Base-by-base conservation (phyloP, 768 basidiomycete genomes). In the Royoungia palumana region DNA sequence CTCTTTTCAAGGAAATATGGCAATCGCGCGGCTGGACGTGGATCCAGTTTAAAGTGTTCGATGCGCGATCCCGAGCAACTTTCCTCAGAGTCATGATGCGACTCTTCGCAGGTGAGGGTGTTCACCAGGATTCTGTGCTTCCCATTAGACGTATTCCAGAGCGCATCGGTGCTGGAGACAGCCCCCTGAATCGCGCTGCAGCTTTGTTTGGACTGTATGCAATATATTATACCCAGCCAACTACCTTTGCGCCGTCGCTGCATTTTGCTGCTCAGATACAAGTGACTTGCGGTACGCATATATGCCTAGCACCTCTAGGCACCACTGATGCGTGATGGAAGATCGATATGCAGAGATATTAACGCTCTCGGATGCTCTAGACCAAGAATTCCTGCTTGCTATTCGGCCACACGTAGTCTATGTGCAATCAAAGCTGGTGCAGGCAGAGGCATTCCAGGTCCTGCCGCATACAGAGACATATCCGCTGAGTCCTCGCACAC, bases 21-120 rank as follows among this genome's bases (percentile, higher is more conserved):
- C 64, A 61, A 11, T 68, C 70, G 6, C 75, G 78, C 51, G 85
- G 86, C 19, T 93, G 89, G 89, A 69, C 73, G 27, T 88, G 81
- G 79, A 65, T 89, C 37, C 87, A 90, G 60, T 77, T 92, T 70
- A 83, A 78, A 62, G 80, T 84, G 4, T 79, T 86, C 49, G 88
- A 92, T 57, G 67, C 74, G 36, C 75, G 85, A 41, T 72, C 84
- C 19, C 78, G 89, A 32, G 79, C 84, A 39, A 63, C 71, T 0
- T 87, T 89, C 64, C 65, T 91, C 24, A 72, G 71, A 28, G 73
- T 80, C 10, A 77, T 80, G 2, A 68, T 76, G 45, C 72, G 89
- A 39, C 67, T 89, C 17, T 87, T 92, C 61, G 67, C 82, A 35
- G 87, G 89, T 88, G 57, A 37, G 79, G 41, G 22, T 11, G 27